A percentile compares a stretch with the other conserved stretches of the same genome.
These are phyloP conservation scores for Tricholoma hemisulphureum DNA, from an alignment of 768 basidiomycete genomes.

Conservation along the genomic window DNA sequence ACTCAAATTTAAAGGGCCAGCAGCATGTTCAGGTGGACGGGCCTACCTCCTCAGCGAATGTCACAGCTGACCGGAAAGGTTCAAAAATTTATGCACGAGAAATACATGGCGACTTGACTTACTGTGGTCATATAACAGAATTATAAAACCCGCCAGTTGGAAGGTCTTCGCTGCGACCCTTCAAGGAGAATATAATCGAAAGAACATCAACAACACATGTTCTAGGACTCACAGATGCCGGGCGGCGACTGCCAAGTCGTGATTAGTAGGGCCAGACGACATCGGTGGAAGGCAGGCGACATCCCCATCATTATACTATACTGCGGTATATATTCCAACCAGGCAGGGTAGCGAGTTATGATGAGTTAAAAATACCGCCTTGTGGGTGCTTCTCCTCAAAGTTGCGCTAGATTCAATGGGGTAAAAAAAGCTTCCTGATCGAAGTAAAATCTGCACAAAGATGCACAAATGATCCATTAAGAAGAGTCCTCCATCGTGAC, in stretches of 20 bases:
- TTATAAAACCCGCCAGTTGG: constrained; percentile 11
- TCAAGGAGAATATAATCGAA: not conserved
- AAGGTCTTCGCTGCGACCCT: constrained; percentile 11
- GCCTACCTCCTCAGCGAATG: constrained; percentile 7
- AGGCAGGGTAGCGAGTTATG: no score
- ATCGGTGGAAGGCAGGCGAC: not conserved
- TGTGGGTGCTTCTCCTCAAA: no score
- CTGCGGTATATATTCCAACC: no score
- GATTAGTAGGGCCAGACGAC: not conserved
- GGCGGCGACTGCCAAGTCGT: not conserved
- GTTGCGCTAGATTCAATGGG: no score
- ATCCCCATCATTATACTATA: not conserved
- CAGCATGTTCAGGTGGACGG: no score
- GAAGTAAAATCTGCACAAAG: no score
- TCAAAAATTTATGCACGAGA: not conserved
- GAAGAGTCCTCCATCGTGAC: no score
- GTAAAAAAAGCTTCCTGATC: no score
- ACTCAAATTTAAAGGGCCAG: not conserved
- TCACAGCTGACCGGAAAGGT: constrained; percentile 2
- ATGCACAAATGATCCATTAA: no score
- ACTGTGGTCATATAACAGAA: constrained; percentile 18
- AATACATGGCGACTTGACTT: not conserved
- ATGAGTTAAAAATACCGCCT: no score
- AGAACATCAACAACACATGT: not conserved
- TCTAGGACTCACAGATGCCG: not conserved